These are phyloP conservation scores for Mucor mucedo DNA, from an alignment of 371 early-diverging fungal species.

Conservation along the genomic window DNA sequence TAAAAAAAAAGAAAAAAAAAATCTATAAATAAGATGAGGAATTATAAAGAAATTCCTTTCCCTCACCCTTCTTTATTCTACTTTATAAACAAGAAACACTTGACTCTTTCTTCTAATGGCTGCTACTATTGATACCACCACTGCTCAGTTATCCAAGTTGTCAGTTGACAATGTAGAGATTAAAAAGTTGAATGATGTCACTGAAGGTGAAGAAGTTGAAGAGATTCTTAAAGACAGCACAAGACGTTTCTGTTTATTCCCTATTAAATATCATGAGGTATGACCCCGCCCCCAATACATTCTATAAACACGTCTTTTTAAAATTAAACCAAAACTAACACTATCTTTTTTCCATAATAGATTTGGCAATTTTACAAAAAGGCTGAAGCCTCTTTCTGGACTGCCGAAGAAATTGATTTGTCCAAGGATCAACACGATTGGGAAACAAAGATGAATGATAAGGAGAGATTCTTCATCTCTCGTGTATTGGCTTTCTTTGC, in stretches of 20 bases:
- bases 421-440: slow-evolving; percentile 95
- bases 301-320: not conserved
- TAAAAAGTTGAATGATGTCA: slow-evolving; percentile 15
- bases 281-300: too few relatives aligned
- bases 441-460: slow-evolving; percentile 89
- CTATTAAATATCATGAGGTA: slow-evolving; percentile 94
- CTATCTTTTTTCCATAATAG: slow-evolving; percentile 32
- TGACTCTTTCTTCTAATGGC: not conserved
- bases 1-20: slow-evolving; percentile 3
- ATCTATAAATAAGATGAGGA: not conserved
- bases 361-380: slow-evolving; percentile 99
- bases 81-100: not conserved
- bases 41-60: not conserved
- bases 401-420: slow-evolving; percentile 99
- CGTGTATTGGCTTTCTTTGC: slow-evolving; percentile 99
- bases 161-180: slow-evolving; percentile 15
- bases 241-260: slow-evolving; percentile 93
- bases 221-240: slow-evolving; percentile 71
- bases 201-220: slow-evolving; percentile 39
- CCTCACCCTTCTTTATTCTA: not conserved
- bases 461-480: slow-evolving; percentile 97
- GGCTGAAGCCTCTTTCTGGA: slow-evolving; percentile 99
- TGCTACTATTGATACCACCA: slow-evolving; percentile 11
- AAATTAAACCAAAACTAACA: not conserved
- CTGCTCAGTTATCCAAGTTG: slow-evolving; percentile 18